A percentile compares a stretch with the other conserved stretches of the same genome.
These are phyloP conservation scores for Cryptomeria japonica DNA, from an alignment of 75 land plant species.

Conservation along the genomic window DNA sequence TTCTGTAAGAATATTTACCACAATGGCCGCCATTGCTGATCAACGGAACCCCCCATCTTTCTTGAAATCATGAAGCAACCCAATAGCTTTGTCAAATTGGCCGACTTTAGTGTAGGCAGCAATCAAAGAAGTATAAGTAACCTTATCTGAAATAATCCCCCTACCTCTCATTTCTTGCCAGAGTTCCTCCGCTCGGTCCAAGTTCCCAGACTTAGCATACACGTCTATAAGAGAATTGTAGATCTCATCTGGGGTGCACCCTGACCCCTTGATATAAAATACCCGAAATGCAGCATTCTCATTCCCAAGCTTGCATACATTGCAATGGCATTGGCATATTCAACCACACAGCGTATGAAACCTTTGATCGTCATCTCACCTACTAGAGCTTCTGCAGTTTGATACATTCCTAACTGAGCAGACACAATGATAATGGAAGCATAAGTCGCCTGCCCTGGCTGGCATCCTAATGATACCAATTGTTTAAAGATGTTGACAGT, in stretches of 20 bases:
- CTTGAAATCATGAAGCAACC: constrained; percentile 41
- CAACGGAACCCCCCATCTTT: constrained; percentile 44
- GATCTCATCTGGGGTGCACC: constrained; percentile 60
- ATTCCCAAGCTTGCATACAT: constrained; percentile 73
- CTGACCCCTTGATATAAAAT: constrained; percentile 48
- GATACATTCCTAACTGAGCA: constrained; percentile 21
- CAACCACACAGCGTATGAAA: constrained; percentile 60
- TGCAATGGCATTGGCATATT: constrained; percentile 64
- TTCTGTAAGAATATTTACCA: constrained; percentile 71
- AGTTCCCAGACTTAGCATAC: constrained; percentile 57
- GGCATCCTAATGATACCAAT: constrained; percentile 34
- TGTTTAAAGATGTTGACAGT: constrained; percentile 36
- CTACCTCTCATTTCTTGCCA: constrained; percentile 66
- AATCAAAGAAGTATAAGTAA: constrained; percentile 73
- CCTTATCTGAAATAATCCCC: constrained; percentile 50
- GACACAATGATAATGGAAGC: constrained; percentile 53
- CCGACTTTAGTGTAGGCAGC: constrained; percentile 48
- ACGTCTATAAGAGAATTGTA: constrained; percentile 76
- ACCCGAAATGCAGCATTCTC: constrained; percentile 58
- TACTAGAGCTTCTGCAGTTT: constrained; percentile 44
- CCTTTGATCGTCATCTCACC: constrained; percentile 48
- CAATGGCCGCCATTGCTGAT: constrained; percentile 63
- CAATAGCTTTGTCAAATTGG: constrained; percentile 53
- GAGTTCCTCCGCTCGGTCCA: constrained; percentile 57
- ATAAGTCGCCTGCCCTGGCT: constrained; percentile 65